Evolutionary conservation across 306 rosid genomes (phyloP), one percentile per base, ranked within the genome.

Genomic region (Prunus armeniaca): DNA sequence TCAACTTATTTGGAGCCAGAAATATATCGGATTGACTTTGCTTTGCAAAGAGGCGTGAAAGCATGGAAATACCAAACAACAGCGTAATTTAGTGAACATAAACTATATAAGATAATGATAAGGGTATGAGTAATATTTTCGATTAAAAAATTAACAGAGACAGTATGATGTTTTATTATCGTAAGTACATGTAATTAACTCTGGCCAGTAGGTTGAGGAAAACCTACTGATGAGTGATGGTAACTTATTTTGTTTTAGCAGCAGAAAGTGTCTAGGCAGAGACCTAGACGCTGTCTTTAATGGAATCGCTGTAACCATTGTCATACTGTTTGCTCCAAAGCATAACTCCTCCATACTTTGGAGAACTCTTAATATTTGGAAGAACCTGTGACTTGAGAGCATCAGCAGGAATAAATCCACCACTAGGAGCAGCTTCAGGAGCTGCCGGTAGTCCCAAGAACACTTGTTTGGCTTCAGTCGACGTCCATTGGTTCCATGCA

Each of bases 271-370:
- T 34, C 66, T 7, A 17, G 49, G 12, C 6, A 30, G 3, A 28
- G 19, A 67, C 63, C 62, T n/a, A 85, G 47, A 85, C 28, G 47
- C 77, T 57, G 64, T 61, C 60, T 46, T 73, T 86, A 10, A 86
- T 79, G 66, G 86, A 56, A 14, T 69, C 7, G 20, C 85, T 86
- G 25, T 80, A 86, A 4, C 87, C 89, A 65, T 56, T 65, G 45
- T 85, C 89, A 20, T 11, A 82, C 2, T 0, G 20, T 52, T 84
- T 87, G 73, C 63, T 76, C 93, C 93, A 91, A 3, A 91, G 60
- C 96, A 91, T 91, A 17, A 91, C 84, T 7, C 96, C 93, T 43
- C 93, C 93, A 18, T 91, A 88, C 60, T 85, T 91, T 0, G 80
- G 0, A 57, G 87, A 80, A 27, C 41, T 18, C 71, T 83, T 84